phyloP scores from a whole-genome alignment of 2,329 filamentous ascomycete species.

The Pestalotiopsis sp. region DNA sequence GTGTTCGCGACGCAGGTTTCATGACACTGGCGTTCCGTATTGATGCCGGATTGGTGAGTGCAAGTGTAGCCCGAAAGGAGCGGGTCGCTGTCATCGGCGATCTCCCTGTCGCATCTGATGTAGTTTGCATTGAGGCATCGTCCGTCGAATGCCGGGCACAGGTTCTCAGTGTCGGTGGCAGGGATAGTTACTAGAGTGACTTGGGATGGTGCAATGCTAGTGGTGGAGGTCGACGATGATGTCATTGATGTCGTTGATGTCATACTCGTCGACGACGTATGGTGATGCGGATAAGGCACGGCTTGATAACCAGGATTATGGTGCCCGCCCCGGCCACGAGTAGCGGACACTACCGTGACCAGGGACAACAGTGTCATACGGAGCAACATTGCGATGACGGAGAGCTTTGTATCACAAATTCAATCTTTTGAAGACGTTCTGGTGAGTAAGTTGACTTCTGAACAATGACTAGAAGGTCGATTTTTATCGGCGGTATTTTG shows the following conservation, averaged over 20 bases:
- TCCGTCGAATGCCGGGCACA: background rate
- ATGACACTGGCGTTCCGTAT: background rate
- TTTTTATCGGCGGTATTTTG: background rate
- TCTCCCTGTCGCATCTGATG: background rate
- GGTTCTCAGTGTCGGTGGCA: background rate
- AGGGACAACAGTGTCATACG: background rate
- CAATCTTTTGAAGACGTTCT: background rate
- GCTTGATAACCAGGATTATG: background rate
- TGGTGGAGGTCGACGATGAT: background rate
- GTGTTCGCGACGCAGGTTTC: background rate
- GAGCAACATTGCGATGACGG: background rate
- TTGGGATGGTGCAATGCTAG: background rate
- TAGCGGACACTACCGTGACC: background rate
- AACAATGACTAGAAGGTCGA: background rate
- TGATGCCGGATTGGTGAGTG: background rate
- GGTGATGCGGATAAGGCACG: background rate
- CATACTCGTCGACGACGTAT: background rate
- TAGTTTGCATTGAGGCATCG: background rate
- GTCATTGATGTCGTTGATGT: background rate
- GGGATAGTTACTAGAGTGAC: background rate
- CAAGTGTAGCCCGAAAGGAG: background rate
- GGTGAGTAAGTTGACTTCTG: background rate
- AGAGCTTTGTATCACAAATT: background rate
- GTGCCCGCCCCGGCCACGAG: background rate
- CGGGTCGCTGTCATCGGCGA: background rate